Conservation (phyloP, 2,329 filamentous ascomycete genomes). For the Trichoderma breve region DNA sequence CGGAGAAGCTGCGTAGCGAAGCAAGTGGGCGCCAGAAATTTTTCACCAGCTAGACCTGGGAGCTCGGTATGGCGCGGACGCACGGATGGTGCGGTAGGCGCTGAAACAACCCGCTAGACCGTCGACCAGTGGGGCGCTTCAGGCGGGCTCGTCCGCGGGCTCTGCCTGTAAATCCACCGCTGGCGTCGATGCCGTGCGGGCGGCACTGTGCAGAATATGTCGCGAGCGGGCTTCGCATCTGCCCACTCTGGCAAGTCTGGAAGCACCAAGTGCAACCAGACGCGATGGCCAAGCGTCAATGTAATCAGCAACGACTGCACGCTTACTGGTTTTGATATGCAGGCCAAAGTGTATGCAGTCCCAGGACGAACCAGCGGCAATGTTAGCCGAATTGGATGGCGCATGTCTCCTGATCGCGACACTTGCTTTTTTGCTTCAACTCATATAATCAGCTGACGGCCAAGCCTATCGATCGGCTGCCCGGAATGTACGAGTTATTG, state of each 20-base stretch:
- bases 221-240: not conserved
- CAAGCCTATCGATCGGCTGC: slow-evolving; percentile 10
- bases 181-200: not conserved
- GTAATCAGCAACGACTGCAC: not conserved
- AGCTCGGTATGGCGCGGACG: slow-evolving; percentile 18
- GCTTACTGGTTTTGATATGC: not conserved
- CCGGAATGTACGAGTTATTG: not conserved
- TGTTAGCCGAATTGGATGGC: not conserved
- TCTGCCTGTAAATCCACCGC: not conserved
- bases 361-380: not conserved
- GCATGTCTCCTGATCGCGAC: slow-evolving; percentile 19
- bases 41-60: slow-evolving; percentile 10
- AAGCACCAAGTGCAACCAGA: not conserved
- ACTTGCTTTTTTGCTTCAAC: not conserved
- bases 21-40: slow-evolving; percentile 15
- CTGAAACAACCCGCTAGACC: slow-evolving; percentile 11
- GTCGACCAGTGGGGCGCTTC: slow-evolving; percentile 10
- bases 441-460: slow-evolving; percentile 10
- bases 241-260: not conserved
- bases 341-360: slow-evolving; percentile 16
- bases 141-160: slow-evolving; percentile 6
- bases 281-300: not conserved
- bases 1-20: slow-evolving; percentile 7
- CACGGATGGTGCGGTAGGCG: slow-evolving; percentile 15
- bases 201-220: slow-evolving; percentile 2